Evolutionary conservation across 2,329 filamentous ascomycete species (phyloP), one percentile per base, ranked within the genome.

Genomic region (Aspergillus alliaceus): DNA sequence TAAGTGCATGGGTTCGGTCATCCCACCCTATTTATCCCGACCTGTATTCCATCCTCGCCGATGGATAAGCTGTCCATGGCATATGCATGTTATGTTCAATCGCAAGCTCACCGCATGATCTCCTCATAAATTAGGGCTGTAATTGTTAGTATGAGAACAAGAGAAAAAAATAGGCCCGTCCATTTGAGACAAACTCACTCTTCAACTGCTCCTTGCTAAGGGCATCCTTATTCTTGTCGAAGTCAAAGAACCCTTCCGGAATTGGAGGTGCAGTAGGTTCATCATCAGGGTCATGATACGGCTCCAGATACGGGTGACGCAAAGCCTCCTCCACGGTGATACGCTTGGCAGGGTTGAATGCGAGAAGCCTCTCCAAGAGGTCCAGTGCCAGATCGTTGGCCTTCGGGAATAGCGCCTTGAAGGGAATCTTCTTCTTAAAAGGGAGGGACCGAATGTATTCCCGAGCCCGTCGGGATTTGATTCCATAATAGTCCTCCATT

Each of bases 401-500:
- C 84, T 97, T 97, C 65, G 95, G 93, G 84, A 99, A 99, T 75
- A 99, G 87, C 44, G 90, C 90, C 75, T 95, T 91, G 86, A 97
- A 95, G 0, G 95, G 93, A 48, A 98, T 96, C 87, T 98, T 98
- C 88, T 98, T 98, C 86, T 98, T 98, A 83, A 98, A 98, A 18
- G 95, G 93, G 47, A 98, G 85, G 53, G 93, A 97, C 60, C 95
- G 91, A 73, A 99, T 99, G 80, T 99, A 99, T 79, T 99, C 95
- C 64, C 95, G 87, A 51, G 95, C 95, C 70, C 95, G 91, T 64
- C 95, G 90, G 53, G 95, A 98, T 81, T 99, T 99, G 85, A 99
- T 99, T 64, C 95, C 95, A 70, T 99, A 99, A 84, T 99, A 99
- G 75, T 99, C 95, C 76, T 99, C 95, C 95, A 99, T 99, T 12